phyloP scores from a whole-genome alignment of 2,329 filamentous ascomycete genomes.

The Penicillium sp. region DNA sequence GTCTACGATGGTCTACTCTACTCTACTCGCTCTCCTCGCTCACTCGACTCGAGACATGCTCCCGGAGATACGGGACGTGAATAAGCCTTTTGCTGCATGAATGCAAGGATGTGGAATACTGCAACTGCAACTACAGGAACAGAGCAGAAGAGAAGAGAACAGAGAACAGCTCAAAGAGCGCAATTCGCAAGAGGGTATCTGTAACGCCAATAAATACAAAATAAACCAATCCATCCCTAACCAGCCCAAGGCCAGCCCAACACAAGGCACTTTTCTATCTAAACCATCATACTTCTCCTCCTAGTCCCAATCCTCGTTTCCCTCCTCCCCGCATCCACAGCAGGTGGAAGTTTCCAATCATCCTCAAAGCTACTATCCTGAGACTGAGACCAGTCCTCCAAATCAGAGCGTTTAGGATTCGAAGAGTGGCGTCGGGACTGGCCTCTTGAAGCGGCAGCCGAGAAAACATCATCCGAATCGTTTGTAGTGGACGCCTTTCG shows the following conservation, averaged over 20 bases:
- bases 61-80: too few relatives aligned
- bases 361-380: conserved; percentile 12
- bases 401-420: conserved; percentile 26
- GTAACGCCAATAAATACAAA: conserved; percentile 23
- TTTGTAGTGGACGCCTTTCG: conserved; percentile 32
- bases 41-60: too few relatives aligned
- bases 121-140: not conserved
- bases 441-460: conserved; percentile 9
- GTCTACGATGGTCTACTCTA: too few relatives aligned
- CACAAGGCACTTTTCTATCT: too few relatives aligned
- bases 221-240: too few relatives aligned
- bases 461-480: conserved; percentile 11
- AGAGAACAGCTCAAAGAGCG: not conserved
- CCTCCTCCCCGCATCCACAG: conserved; percentile 27
- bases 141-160: not conserved
- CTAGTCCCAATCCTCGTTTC: conserved; percentile 38
- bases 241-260: too few relatives aligned
- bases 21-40: too few relatives aligned
- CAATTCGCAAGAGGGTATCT: conserved; percentile 27
- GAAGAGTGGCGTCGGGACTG: conserved; percentile 40
- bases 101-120: too few relatives aligned
- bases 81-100: too few relatives aligned
- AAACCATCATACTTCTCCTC: conserved; percentile 48
- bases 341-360: conserved; percentile 9
- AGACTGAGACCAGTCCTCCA: not conserved